Conservation (phyloP, 1,284 basidiomycete species). For the Pseudozyma tsukubaensis region DNA sequence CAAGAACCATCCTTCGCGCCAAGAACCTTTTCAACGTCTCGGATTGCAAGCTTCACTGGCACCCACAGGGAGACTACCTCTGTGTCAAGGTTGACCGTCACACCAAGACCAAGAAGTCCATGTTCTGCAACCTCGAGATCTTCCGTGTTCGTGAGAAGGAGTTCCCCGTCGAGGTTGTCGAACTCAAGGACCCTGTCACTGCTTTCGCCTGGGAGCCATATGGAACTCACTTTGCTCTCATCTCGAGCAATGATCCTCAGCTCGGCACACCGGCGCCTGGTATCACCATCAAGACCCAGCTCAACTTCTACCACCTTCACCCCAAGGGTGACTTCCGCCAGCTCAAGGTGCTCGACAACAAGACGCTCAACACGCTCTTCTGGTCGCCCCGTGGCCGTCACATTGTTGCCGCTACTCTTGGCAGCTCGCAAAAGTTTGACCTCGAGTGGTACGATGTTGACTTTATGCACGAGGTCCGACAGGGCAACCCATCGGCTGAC, state of each 20-base stretch:
- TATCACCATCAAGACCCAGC: conserved; percentile 92
- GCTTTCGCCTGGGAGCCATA: conserved; percentile 99
- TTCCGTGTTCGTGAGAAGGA: conserved; percentile 98
- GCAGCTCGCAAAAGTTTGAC: conserved; percentile 93
- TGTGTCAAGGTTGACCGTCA: conserved; percentile 99
- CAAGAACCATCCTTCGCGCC: conserved; percentile 84
- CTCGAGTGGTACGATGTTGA: conserved; percentile 99
- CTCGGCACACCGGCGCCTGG: conserved; percentile 86
- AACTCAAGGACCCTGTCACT: conserved; percentile 95
- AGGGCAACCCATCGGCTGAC: conserved; percentile 74
- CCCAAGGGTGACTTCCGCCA: conserved; percentile 95
- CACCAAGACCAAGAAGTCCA: conserved; percentile 98
- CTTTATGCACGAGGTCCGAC: conserved; percentile 78
- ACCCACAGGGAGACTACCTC: conserved; percentile 97
- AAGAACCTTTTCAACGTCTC: conserved; percentile 99
- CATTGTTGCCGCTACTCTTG: conserved; percentile 93
- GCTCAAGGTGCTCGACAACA: conserved; percentile 83
- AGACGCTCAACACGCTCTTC: conserved; percentile 92
- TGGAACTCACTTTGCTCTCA: conserved; percentile 94
- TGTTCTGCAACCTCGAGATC: conserved; percentile 98
- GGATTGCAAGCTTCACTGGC: conserved; percentile 98
- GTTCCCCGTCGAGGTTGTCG: conserved; percentile 96
- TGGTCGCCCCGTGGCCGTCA: conserved; percentile 98
- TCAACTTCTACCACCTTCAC: conserved; percentile 96
- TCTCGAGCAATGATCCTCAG: conserved; percentile 94